These are phyloP conservation scores for Puccinia novopanici DNA, from an alignment of 1,284 basidiomycete genomes.

Conservation along the genomic window DNA sequence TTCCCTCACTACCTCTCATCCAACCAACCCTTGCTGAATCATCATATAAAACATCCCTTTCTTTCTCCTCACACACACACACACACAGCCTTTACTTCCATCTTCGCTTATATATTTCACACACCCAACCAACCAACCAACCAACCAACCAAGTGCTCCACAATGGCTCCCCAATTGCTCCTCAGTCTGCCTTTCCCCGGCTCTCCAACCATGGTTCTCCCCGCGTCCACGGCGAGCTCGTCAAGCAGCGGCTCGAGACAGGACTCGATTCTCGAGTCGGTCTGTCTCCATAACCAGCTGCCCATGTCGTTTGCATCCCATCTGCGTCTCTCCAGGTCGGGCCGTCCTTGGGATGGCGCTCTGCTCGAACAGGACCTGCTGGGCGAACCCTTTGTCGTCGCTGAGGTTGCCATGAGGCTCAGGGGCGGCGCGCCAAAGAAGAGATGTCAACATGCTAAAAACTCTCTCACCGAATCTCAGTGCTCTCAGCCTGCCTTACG, in stretches of 20 bases:
- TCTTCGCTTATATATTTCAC: too few relatives aligned
- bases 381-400: conserved; percentile 2
- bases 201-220: conserved; percentile 29
- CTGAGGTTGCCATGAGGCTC: conserved; percentile 35
- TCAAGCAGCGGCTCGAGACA: not conserved
- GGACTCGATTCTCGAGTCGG: conserved; percentile 14
- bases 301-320: conserved; percentile 27
- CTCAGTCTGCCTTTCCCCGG: conserved; percentile 43
- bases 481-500: conserved; percentile 40
- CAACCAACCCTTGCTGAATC: too few relatives aligned
- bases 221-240: not conserved
- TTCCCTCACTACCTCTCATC: too few relatives aligned
- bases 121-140: too few relatives aligned
- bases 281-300: conserved; percentile 27
- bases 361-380: not conserved
- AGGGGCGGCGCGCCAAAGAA: conserved; percentile 44
- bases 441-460: conserved; percentile 39
- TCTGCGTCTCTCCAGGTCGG: conserved; percentile 21
- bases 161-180: conserved; percentile 40
- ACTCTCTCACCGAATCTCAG: conserved; percentile 36
- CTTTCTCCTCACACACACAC: not conserved
- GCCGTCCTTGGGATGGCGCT: conserved; percentile 31
- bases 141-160: too few relatives aligned
- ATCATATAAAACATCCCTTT: not conserved
- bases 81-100: too few relatives aligned